Evolutionary conservation across 2,329 filamentous ascomycete genomes (phyloP).

Genomic region (Phialophora macrospora): DNA sequence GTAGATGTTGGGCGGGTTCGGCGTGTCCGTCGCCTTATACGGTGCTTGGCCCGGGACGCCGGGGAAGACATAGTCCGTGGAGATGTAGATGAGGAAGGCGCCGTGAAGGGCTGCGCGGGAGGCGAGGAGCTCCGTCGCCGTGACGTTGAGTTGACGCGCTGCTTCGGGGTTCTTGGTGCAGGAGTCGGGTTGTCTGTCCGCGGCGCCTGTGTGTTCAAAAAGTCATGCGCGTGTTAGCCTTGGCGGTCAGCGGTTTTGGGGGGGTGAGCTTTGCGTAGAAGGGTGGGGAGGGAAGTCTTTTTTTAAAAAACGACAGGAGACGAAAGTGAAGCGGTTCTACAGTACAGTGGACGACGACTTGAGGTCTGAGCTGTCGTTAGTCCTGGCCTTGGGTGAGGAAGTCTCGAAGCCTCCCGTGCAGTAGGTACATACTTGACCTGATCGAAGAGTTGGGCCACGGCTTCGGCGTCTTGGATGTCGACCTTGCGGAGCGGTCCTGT

Average conservation of each 20-base stretch:
- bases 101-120: slow-evolving; percentile 63
- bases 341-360: slow-evolving; percentile 81
- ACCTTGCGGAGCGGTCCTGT: slow-evolving; percentile 68
- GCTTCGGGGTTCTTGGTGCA: slow-evolving; percentile 79
- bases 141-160: slow-evolving; percentile 74
- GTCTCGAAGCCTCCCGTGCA: slow-evolving; percentile 36
- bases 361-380: slow-evolving; percentile 58
- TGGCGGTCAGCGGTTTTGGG: background rate
- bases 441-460: slow-evolving; percentile 55
- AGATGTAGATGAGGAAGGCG: slow-evolving; percentile 63
- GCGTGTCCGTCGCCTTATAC: slow-evolving; percentile 68
- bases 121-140: slow-evolving; percentile 70
- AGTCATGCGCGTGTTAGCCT: background rate
- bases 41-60: slow-evolving; percentile 82
- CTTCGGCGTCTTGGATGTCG: slow-evolving; percentile 52
- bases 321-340: background rate
- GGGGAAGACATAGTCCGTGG: slow-evolving; percentile 79
- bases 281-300: too few relatives aligned
- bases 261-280: background rate
- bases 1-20: slow-evolving; percentile 78
- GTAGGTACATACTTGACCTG: slow-evolving; percentile 54
- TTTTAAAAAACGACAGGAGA: too few relatives aligned
- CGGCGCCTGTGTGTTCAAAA: slow-evolving; percentile 65
- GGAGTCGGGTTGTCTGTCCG: slow-evolving; percentile 85
- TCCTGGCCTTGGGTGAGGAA: slow-evolving; percentile 4